Evolutionary conservation across 169 alveolate genomes (phyloP).

Genomic region (Theileria equi): DNA sequence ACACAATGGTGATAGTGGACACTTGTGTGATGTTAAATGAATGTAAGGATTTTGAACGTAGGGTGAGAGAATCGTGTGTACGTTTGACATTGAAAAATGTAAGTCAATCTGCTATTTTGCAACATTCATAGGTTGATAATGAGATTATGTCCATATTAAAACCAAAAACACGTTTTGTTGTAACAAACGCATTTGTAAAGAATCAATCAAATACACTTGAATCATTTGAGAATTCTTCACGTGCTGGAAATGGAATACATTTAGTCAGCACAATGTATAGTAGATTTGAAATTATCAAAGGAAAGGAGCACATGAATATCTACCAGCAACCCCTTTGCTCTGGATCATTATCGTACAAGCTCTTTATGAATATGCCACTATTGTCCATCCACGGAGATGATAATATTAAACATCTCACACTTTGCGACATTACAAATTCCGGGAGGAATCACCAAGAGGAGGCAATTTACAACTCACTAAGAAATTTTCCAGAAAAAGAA

Average conservation of each 20-base stretch:
- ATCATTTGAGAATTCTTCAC: not conserved
- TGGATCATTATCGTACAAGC: not conserved
- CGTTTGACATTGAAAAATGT: conserved; percentile 32
- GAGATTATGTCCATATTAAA: conserved; percentile 16
- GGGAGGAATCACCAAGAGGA: no score
- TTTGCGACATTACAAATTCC: no score
- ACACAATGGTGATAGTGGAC: conserved; percentile 24
- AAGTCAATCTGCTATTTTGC: not conserved
- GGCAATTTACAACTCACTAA: not conserved
- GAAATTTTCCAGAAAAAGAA: not conserved
- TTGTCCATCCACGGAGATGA: not conserved
- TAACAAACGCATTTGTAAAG: conserved; percentile 23
- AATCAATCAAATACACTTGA: not conserved
- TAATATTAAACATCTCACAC: no score
- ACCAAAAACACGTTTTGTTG: conserved; percentile 24
- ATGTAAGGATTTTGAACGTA: conserved; percentile 9
- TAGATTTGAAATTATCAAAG: conserved; percentile 25
- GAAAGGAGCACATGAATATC: conserved; percentile 9
- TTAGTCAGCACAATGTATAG: conserved; percentile 26
- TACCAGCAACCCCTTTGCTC: not conserved
- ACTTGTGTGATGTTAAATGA: conserved; percentile 13
- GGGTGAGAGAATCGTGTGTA: conserved; percentile 25
- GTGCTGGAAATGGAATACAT: conserved; percentile 12
- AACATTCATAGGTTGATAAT: conserved; percentile 25
- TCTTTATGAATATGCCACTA: not conserved